Base-by-base conservation (phyloP, 2,329 filamentous ascomycete species). In the Fusarium buxicola region DNA sequence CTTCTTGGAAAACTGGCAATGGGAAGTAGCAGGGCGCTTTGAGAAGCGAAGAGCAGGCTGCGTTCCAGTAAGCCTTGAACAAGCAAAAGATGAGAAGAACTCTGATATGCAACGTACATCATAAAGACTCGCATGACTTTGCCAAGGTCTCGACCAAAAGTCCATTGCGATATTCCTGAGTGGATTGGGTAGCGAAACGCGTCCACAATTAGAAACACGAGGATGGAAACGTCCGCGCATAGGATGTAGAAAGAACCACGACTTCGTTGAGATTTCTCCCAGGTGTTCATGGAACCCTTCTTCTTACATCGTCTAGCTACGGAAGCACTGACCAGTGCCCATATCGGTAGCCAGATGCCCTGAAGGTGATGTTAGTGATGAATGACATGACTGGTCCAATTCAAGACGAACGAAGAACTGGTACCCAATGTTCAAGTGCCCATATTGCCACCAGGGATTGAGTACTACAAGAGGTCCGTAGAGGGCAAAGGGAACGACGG, bases 121-220 rank as follows among this genome's bases (percentile, higher is more conserved):
- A 56, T 36, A 28, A 62, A 61, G 13, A 58, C 52, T 0, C 51
- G 32, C 59, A 62, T 62, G 3, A 62, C 31, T 9, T 57, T 62
- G 0, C 59, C 59, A 1, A 62, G 24, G 1, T 58, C 43, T 2
- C n/a, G 41, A 7, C 52, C 51, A 9, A 62, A 55, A 0, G 52
- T 55, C 59, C 59, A 62, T 13, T 47, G 41, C 1, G 32, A 30
- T 0, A 40, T 28, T 8, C 46, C 51, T 1, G 57, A 52, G 2
- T 41, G 34, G 13, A 62, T 61, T 2, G 59, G 59, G 8, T 61
- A 12, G 2, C 46, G 27, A 2, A 57, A 62, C 5, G 45, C 48
- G 11, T 62, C 57, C 25, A 58, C 52, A 2, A 61, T 49, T 5
- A 30, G 35, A 18, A 50, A 61, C 0, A 47, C 21, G 1, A 57